A percentile compares a stretch with the other conserved stretches of the same genome.
Evolutionary conservation across 83 land plant genomes (phyloP).

Genomic region (Larix sibirica): DNA sequence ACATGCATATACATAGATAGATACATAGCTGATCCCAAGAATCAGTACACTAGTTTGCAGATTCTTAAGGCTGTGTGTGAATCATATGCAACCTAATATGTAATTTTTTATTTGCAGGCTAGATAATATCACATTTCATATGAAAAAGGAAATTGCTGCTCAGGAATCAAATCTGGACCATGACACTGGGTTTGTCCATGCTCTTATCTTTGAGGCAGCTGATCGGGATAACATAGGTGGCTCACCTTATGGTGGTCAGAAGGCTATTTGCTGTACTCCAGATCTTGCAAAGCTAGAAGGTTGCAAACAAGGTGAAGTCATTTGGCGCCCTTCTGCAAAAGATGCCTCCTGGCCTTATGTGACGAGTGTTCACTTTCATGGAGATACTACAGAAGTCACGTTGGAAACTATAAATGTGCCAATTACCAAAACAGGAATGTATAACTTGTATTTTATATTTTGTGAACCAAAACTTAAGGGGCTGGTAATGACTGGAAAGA

Average conservation of each 20-base stretch:
- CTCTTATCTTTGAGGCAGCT: conserved; percentile 71
- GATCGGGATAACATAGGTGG: conserved; percentile 82
- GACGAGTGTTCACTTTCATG: conserved; percentile 7
- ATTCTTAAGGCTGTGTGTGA: background rate
- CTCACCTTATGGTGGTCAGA: conserved; percentile 87
- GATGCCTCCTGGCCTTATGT: conserved; percentile 22
- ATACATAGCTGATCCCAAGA: background rate
- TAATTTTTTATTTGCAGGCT: conserved; percentile 36
- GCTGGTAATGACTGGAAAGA: conserved; percentile 20
- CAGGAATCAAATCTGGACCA: conserved; percentile 42
- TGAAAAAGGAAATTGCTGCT: conserved; percentile 52
- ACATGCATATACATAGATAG: no score
- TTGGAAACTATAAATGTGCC: conserved; percentile 10
- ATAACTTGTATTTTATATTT: conserved; percentile 24
- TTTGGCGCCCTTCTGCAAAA: conserved; percentile 20
- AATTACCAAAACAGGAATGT: conserved; percentile 34
- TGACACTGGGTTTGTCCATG: conserved; percentile 64
- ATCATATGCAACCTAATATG: background rate
- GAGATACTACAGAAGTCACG: background rate
- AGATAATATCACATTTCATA: conserved; percentile 71
- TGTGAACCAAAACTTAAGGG: conserved; percentile 28
- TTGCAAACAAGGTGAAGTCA: conserved; percentile 29
- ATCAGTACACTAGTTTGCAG: no score
- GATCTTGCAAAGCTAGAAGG: conserved; percentile 22
- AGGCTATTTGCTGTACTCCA: conserved; percentile 44